Evolutionary conservation across 2,329 filamentous ascomycete species (phyloP), one percentile per base, ranked within the genome.

Genomic region (Bipolaris oryzae): DNA sequence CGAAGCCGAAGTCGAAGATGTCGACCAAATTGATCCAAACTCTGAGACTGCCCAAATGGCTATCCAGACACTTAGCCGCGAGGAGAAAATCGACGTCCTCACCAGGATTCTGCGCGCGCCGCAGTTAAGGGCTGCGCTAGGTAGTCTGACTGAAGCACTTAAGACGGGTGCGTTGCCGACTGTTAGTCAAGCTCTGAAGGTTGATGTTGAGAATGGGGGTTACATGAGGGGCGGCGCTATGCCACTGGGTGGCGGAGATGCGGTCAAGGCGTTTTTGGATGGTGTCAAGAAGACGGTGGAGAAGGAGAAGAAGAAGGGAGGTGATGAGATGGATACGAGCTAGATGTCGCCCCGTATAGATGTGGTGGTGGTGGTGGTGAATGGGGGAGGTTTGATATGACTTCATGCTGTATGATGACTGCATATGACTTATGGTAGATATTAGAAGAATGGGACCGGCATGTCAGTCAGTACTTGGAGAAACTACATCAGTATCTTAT

Each of bases 91-190:
- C 70, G 82, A 84, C 20, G 84, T 98, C 11, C 77, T 99, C 41
- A 88, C 87, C 74, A 89, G 88, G 71, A 92, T 98, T 7, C 79
- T 98, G 13, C 86, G 91, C 62, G 96, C 91, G 63, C 94, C 95
- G 16, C 95, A 99, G 72, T 92, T 99, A 71, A 86, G 87, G 58
- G 95, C 98, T 76, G 94, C 91, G 64, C 78, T 97, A 37, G 86
- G 87, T 0, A 95, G 90, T 72, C 79, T 99, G 66, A 96, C 92
- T 0, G 87, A 92, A 76, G 95, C 95, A 11, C 81, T 99, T 53
- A 84, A 92, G 55, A 94, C 98, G 67, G 95, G 95, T 11, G 95
- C 94, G 0, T 78, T 99, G 55, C 93, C 94, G 4, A 96, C 88
- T 67, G 89, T 99, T 62, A 89, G 92, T 6, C 92, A 96, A 68